phyloP scores from a whole-genome alignment of 257 asterid species.

The Lavandula angustifolia region DNA sequence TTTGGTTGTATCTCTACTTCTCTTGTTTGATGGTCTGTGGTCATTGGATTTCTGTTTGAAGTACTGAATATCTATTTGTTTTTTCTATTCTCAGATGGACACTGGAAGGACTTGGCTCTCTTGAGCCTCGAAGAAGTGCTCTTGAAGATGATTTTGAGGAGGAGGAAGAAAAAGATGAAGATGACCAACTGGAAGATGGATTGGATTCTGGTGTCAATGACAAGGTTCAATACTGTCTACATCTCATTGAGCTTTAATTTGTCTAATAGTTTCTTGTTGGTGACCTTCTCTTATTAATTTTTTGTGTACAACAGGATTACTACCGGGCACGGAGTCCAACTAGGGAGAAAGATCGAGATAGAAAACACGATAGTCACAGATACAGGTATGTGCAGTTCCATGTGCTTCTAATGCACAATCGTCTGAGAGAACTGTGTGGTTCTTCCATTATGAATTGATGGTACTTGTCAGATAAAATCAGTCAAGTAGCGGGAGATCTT shows the following conservation, averaged over 20 bases:
- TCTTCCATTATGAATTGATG: background rate
- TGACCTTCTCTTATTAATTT: slow-evolving; percentile 19
- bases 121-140: slow-evolving; percentile 92
- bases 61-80: slow-evolving; percentile 16
- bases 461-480: background rate
- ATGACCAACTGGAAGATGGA: slow-evolving; percentile 65
- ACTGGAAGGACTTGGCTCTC: slow-evolving; percentile 69
- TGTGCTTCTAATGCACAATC: slow-evolving; percentile 10
- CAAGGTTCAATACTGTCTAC: slow-evolving; percentile 49
- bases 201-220: slow-evolving; percentile 56
- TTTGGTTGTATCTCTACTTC: background rate
- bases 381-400: slow-evolving; percentile 49
- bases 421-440: slow-evolving; percentile 8
- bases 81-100: slow-evolving; percentile 57
- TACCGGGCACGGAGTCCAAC: slow-evolving; percentile 71
- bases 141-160: slow-evolving; percentile 99
- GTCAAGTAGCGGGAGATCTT: background rate
- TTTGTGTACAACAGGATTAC: slow-evolving; percentile 57
- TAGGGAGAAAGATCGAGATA: slow-evolving; percentile 85
- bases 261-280: slow-evolving; percentile 12
- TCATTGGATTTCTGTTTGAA: slow-evolving; percentile 11
- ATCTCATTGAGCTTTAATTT: slow-evolving; percentile 1
- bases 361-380: slow-evolving; percentile 83
- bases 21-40: slow-evolving; percentile 6
- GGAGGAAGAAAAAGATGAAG: slow-evolving; percentile 96